phyloP scores from a whole-genome alignment of 2,329 filamentous ascomycete genomes.

The Arthrobotrys sinensis region DNA sequence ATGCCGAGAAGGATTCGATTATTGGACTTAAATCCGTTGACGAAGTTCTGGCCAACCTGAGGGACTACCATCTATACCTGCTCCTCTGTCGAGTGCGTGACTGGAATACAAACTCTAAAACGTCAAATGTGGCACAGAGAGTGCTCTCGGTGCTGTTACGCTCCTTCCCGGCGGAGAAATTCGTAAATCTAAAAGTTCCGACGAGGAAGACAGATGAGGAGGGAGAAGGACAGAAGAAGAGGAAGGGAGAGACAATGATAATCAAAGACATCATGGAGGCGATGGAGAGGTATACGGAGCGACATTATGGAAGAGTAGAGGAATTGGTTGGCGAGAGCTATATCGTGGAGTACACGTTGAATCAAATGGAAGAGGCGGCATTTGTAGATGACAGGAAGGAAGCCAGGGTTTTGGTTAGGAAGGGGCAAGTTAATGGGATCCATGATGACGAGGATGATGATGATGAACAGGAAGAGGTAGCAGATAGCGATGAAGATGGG shows the following conservation, averaged over 20 bases:
- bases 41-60: slow-evolving; percentile 82
- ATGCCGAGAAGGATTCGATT: slow-evolving; percentile 67
- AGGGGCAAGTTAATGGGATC: slow-evolving; percentile 35
- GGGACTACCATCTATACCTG: slow-evolving; percentile 86
- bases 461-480: slow-evolving; percentile 11
- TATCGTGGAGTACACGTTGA: slow-evolving; percentile 85
- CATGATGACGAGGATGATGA: slow-evolving; percentile 24
- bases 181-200: slow-evolving; percentile 76
- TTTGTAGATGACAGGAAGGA: slow-evolving; percentile 48
- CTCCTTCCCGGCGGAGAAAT: slow-evolving; percentile 83
- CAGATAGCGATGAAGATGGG: slow-evolving; percentile 20
- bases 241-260: slow-evolving; percentile 43
- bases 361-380: slow-evolving; percentile 65
- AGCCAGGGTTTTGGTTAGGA: slow-evolving; percentile 28
- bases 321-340: slow-evolving; percentile 95
- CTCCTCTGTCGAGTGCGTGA: slow-evolving; percentile 87
- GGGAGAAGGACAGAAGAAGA: slow-evolving; percentile 66
- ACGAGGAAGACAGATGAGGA: slow-evolving; percentile 65
- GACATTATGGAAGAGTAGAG: slow-evolving; percentile 90
- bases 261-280: slow-evolving; percentile 88
- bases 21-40: slow-evolving; percentile 77
- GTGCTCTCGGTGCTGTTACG: slow-evolving; percentile 85
- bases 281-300: slow-evolving; percentile 90
- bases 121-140: slow-evolving; percentile 85
- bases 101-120: slow-evolving; percentile 97